Base-by-base conservation (phyloP, 2,329 filamentous ascomycete species). In the Davidsoniella eucalypti region DNA sequence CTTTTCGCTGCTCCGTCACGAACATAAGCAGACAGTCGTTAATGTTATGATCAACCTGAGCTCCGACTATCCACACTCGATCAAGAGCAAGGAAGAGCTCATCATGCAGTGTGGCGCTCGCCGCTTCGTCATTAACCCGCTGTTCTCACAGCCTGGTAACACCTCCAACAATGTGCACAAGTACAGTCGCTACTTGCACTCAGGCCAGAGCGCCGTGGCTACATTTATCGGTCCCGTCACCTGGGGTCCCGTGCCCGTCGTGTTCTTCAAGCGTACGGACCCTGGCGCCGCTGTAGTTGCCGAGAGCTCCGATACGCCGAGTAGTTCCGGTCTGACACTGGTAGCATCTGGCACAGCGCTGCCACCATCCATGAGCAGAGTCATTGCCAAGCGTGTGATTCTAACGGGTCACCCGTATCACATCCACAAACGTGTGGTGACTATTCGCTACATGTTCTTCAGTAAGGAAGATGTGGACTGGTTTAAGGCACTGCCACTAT, bases 371-470 rank as follows among this genome's bases (percentile, higher is more conserved):
- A 88, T 65, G 61, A 78, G 62, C 60, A 82, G 92, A 38, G 82
- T 98, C 51, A 79, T 98, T 54, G 88, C 90, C 59, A 98, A 98
- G 69, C 82, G 92, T 48, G 80, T 94, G 58, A 85, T 96, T 56
- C 73, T 98, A 52, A 94, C 92, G 0, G 93, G 92, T 14, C 90
- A 98, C 62, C 92, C 93, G 0, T 95, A 87, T 74, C 94, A 98
- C 69, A 98, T 98, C 64, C 87, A 98, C 77, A 95, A 94, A 75
- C 87, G 84, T 66, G 73, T 98, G 21, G 92, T 98, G 53, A 98
- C 93, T 0, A 82, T 98, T 44, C 82, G 92, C 26, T 98, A 98
- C 75, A 98, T 98, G 93, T 98, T 98, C 75, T 98, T 98, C 78
- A 93, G 90, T 70, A 73, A 83, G 45, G 86, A 90, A 59, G 93